Percentiles rank a stretch among this genome's conserved stretches.
Evolutionary conservation across 306 rosid species (phyloP).

Genomic region (Vigna reflexopilosa): DNA sequence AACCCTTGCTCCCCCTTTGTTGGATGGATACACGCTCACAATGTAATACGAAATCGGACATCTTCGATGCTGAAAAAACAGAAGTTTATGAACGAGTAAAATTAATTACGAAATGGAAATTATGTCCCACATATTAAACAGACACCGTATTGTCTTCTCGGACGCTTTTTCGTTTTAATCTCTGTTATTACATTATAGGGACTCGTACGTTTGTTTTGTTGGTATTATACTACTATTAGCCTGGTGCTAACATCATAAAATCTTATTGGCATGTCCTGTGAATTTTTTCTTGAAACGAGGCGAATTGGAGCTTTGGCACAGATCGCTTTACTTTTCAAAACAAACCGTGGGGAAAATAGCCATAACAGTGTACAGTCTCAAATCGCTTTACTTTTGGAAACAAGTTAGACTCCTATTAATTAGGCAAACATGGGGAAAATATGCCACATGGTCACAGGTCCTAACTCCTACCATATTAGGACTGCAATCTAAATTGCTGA

Average conservation of each 20-base stretch:
- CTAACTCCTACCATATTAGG: not conserved
- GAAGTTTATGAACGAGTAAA: not conserved
- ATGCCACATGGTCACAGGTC: not conserved
- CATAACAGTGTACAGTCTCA: not conserved
- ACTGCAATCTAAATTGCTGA: conserved; percentile 53
- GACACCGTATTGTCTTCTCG: too few relatives aligned
- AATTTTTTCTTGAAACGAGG: not conserved
- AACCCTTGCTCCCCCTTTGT: not conserved
- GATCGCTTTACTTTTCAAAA: not conserved
- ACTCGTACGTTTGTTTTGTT: not conserved
- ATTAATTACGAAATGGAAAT: not conserved
- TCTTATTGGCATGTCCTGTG: not conserved
- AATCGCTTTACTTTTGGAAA: not conserved
- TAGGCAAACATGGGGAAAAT: not conserved
- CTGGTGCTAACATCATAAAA: not conserved
- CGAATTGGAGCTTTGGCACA: not conserved
- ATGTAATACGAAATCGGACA: not conserved
- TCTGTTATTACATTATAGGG: not conserved
- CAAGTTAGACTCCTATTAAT: not conserved
- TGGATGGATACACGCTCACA: not conserved
- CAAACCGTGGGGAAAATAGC: not conserved
- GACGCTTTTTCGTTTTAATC: too few relatives aligned
- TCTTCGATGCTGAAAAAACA: not conserved
- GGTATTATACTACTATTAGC: not conserved
- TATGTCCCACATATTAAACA: not conserved